A percentile compares a stretch with the other conserved stretches of the same genome.
These are phyloP conservation scores for Arachnopeziza araneosa DNA, from an alignment of 2,329 filamentous ascomycete species.

Conservation along the genomic window DNA sequence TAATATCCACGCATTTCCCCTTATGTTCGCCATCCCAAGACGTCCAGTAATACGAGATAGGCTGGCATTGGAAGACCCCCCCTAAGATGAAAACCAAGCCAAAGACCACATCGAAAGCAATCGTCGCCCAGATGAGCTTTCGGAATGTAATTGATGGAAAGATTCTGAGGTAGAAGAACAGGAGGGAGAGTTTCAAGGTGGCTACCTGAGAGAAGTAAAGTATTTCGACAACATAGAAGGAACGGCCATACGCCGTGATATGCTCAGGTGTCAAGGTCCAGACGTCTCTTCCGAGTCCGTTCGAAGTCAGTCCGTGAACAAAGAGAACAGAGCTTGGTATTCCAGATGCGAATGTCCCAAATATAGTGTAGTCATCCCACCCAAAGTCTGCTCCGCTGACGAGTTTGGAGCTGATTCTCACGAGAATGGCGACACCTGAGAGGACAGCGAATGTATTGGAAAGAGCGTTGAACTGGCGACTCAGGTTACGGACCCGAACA, in stretches of 20 bases:
- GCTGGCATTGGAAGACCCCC: conserved; percentile 45
- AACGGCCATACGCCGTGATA: conserved; percentile 33
- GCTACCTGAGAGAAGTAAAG: conserved; percentile 43
- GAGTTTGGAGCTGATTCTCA: conserved; percentile 7
- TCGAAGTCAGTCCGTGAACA: conserved; percentile 33
- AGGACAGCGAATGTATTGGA: conserved; percentile 5
- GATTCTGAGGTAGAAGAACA: conserved; percentile 51
- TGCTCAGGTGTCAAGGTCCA: conserved; percentile 12
- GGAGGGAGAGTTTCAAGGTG: conserved; percentile 45
- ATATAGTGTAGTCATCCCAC: conserved; percentile 9
- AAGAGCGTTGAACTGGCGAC: conserved; percentile 5
- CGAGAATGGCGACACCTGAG: conserved; percentile 6
- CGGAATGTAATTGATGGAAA: conserved; percentile 40
- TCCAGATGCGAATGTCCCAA: conserved; percentile 4
- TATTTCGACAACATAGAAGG: conserved; percentile 39
- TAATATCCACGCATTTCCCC: conserved; percentile 46
- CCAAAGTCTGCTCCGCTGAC: conserved; percentile 3
- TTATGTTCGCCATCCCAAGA: conserved; percentile 43
- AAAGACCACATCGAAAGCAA: conserved; percentile 36
- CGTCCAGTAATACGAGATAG: conserved; percentile 47
- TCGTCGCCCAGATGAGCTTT: conserved; percentile 38
- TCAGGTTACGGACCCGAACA: conserved; percentile 5
- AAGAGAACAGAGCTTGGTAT: conserved; percentile 9
- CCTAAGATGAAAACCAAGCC: conserved; percentile 33
- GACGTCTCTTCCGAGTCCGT: conserved; percentile 17